A percentile compares a stretch with the other conserved stretches of the same genome.
Conservation (phyloP, 495 filamentous ascomycete genomes). For the Hypomontagnella monticulosa region DNA sequence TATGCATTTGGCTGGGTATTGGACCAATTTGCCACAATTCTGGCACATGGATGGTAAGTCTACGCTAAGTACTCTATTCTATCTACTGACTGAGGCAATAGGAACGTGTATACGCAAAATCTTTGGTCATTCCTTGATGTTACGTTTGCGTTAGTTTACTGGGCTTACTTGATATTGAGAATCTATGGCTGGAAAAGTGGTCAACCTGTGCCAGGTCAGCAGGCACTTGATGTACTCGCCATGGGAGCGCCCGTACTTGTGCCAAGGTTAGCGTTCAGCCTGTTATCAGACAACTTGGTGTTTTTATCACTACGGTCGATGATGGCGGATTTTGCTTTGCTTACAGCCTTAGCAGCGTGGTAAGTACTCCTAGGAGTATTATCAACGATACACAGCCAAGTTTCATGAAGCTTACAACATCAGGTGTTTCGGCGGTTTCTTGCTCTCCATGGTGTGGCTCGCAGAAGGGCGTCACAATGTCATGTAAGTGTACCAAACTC, state of each 20-base stretch:
- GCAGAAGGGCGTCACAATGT: slow-evolving; percentile 56
- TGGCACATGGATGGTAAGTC: slow-evolving; percentile 73
- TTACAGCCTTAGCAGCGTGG: slow-evolving; percentile 73
- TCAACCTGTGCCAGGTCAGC: slow-evolving; percentile 51
- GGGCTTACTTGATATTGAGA: slow-evolving; percentile 67
- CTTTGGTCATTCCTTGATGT: slow-evolving; percentile 82
- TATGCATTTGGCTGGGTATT: slow-evolving; percentile 77
- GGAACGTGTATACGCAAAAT: slow-evolving; percentile 80
- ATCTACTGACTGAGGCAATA: slow-evolving; percentile 42
- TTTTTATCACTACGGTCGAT: slow-evolving; percentile 76
- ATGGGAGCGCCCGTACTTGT: slow-evolving; percentile 75
- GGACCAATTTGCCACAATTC: slow-evolving; percentile 75
- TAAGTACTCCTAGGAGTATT: slow-evolving; percentile 10
- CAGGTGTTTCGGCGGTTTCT: slow-evolving; percentile 73
- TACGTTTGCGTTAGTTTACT: slow-evolving; percentile 70
- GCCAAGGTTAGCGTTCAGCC: slow-evolving; percentile 77
- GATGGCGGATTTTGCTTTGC: slow-evolving; percentile 75
- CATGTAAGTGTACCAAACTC: slow-evolving; percentile 43
- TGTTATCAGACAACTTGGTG: slow-evolving; percentile 77
- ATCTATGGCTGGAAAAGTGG: slow-evolving; percentile 62
- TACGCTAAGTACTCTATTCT: not conserved
- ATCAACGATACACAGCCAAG: not conserved
- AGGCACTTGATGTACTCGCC: slow-evolving; percentile 73
- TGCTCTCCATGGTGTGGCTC: slow-evolving; percentile 77
- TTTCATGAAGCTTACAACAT: slow-evolving; percentile 7